Conservation (phyloP, 2,329 filamentous ascomycete species). For the Magnaporthales sp. region DNA sequence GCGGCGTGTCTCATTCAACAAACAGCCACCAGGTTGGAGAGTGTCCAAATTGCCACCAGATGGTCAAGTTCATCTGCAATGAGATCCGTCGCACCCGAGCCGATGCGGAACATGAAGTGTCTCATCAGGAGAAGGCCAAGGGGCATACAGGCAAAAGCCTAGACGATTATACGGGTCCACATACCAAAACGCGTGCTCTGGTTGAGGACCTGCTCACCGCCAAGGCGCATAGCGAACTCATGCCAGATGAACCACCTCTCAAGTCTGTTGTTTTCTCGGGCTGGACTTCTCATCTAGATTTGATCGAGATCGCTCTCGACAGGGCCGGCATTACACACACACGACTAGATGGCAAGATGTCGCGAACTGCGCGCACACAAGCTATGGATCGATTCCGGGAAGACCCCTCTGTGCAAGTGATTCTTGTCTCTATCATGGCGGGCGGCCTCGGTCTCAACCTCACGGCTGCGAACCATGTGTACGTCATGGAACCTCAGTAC, state of each 20-base stretch:
- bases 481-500: conserved; percentile 97
- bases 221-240: conserved; percentile 50
- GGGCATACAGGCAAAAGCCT: conserved; percentile 39
- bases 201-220: conserved; percentile 63
- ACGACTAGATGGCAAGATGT: conserved; percentile 89
- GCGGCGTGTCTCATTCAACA: conserved; percentile 17
- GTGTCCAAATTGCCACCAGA: conserved; percentile 62
- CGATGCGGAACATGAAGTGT: conserved; percentile 46
- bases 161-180: conserved; percentile 69
- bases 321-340: conserved; percentile 58
- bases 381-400: conserved; percentile 74
- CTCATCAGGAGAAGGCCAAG: conserved; percentile 15
- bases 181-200: conserved; percentile 84
- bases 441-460: conserved; percentile 89
- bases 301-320: conserved; percentile 76
- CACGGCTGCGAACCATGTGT: conserved; percentile 77
- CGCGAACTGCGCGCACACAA: conserved; percentile 59
- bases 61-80: conserved; percentile 56
- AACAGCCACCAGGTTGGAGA: conserved; percentile 36
- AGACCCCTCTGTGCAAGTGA: conserved; percentile 62
- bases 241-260: conserved; percentile 62
- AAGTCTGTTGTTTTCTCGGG: conserved; percentile 93
- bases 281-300: conserved; percentile 92
- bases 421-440: conserved; percentile 86
- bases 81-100: conserved; percentile 56